These are phyloP conservation scores for Pulicaria dysenterica DNA, from an alignment of 129 eudicot genomes.

Conservation along the genomic window DNA sequence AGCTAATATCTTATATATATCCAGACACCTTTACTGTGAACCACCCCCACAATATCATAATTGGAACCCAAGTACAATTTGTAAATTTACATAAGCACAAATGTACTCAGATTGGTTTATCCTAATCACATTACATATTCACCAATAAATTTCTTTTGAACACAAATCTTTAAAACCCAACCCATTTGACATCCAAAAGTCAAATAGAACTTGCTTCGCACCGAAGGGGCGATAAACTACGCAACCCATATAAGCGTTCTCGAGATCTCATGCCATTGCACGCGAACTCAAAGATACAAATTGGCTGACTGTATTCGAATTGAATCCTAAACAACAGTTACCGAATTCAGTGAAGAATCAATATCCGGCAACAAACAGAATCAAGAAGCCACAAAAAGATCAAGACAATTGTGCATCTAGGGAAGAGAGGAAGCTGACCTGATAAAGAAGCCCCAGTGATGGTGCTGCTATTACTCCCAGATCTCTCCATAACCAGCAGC, in stretches of 20 bases:
- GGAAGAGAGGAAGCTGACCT: slow-evolving; percentile 1
- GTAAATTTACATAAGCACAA: neutral
- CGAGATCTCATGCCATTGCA: slow-evolving; percentile 29
- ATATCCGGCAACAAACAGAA: neutral
- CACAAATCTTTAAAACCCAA: slow-evolving; percentile 24
- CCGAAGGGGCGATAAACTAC: neutral
- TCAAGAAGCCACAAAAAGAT: neutral
- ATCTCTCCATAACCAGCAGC: slow-evolving; percentile 23
- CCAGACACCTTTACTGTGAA: neutral
- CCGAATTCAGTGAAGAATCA: neutral
- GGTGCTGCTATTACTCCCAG: slow-evolving; percentile 20
- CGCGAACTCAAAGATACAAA: slow-evolving; percentile 5
- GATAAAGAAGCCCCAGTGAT: slow-evolving; percentile 17
- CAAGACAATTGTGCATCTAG: neutral
- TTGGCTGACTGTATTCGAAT: neutral
- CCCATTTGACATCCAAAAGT: slow-evolving; percentile 1
- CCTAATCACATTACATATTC: neutral
- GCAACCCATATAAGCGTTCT: neutral
- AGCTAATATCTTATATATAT: neutral
- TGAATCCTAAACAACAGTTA: neutral
- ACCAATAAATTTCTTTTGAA: neutral
- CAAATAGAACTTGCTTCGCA: neutral
- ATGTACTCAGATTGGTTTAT: neutral
- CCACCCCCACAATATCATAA: neutral
- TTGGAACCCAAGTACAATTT: slow-evolving; percentile 1